Evolutionary conservation across 2,329 filamentous ascomycete species (phyloP).

Genomic region (Xylaria arbuscula): DNA sequence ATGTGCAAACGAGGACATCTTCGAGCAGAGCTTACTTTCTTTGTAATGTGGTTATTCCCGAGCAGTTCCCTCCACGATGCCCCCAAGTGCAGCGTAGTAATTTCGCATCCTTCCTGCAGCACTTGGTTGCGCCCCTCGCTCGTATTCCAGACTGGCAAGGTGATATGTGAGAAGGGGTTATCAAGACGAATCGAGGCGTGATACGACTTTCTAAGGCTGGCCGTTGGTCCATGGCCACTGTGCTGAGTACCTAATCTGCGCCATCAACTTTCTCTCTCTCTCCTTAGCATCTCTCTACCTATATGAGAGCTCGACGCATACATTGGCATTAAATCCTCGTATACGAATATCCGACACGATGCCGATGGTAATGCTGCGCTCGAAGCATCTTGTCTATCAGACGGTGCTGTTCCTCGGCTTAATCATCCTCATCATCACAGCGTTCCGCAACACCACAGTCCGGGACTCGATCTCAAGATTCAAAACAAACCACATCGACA

Average conservation of each 20-base stretch:
- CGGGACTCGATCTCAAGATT: slow-evolving; percentile 29
- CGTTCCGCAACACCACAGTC: slow-evolving; percentile 31
- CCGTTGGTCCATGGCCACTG: not conserved
- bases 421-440: slow-evolving; percentile 34
- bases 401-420: slow-evolving; percentile 35
- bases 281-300: not conserved
- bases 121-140: no score
- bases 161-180: no score
- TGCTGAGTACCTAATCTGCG: slow-evolving; percentile 1
- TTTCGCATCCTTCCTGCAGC: no score
- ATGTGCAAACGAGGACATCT: not conserved
- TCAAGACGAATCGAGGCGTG: no score
- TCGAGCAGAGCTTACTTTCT: not conserved
- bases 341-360: not conserved
- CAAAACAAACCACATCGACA: slow-evolving; percentile 13
- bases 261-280: not conserved
- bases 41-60: not conserved
- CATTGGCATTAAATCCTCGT: not conserved
- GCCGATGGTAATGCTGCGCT: slow-evolving; percentile 36
- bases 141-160: no score
- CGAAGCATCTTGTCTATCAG: slow-evolving; percentile 37
- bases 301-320: not conserved
- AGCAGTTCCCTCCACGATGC: not conserved
- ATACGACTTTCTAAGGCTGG: no score
- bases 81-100: no score